Evolutionary conservation across 805 yeast genomes (phyloP), one percentile per base, ranked within the genome.

Genomic region (Alloascoidea africana): DNA sequence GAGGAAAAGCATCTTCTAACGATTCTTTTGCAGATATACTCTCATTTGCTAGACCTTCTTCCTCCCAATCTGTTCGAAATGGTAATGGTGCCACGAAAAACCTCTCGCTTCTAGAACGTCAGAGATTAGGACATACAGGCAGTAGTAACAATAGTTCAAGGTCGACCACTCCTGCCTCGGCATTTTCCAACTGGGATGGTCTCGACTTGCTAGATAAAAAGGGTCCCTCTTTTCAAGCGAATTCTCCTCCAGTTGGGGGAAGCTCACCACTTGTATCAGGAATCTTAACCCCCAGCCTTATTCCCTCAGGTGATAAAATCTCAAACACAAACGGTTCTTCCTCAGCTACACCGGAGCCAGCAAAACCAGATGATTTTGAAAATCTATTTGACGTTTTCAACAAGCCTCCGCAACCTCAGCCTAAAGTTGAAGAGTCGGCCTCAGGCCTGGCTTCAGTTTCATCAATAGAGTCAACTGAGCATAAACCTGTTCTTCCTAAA

Each of bases 41-140:
- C 13, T 23, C 30, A 8, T 23, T n/a, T 23, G 8, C 8, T n/a
- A 23, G 30, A 23, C 30, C 30, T n/a, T 23, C 30, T 23, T 23
- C 30, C n/a, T 23, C 30, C n/a, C 30, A 23, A n/a, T 23, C 30
- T 23, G n/a, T 8, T 23, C 8, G 30, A n/a, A 44, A 42, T 4
- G 38, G 39, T 27, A 35, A 41, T n/a, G 46, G 42, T 33, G 44
- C 46, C n/a, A 45, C 50, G 32, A 47, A 49, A 30, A 33, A 41
- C 14, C 37, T 49, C 50, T 47, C 59, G 23, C 49, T 56, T 16
- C 51, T 49, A 14, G 59, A 56, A 38, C 50, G 56, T 32, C 50
- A 42, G 36, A 41, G 41, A 37, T 36, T 38, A 2, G 39, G 42
- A 15, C 42, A 46, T 36, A 34, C 37, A 23, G n/a, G 30, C n/a